Evolutionary conservation across 345 rosid species (phyloP).

Genomic region (Populus deltoides): DNA sequence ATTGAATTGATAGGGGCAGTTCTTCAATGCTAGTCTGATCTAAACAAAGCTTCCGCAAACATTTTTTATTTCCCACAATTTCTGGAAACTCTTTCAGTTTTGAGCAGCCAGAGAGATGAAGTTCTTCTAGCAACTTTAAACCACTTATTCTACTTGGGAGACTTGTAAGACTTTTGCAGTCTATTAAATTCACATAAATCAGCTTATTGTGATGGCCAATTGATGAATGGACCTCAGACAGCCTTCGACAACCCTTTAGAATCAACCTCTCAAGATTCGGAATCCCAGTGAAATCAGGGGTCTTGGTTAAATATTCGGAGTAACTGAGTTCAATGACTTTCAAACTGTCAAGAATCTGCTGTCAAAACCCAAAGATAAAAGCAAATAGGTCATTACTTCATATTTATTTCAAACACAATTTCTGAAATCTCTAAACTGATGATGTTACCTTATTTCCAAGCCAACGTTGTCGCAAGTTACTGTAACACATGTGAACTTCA

Average conservation of each 20-base stretch:
- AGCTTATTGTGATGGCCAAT: background rate
- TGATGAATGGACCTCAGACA: background rate
- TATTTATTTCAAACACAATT: background rate
- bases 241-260: background rate
- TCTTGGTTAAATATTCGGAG: background rate
- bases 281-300: background rate
- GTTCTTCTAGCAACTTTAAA: background rate
- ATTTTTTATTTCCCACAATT: background rate
- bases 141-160: background rate
- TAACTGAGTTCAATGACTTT: background rate
- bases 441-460: conserved; percentile 1
- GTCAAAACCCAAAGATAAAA: background rate
- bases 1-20: conserved; percentile 19
- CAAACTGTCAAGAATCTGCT: background rate
- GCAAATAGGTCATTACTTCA: background rate
- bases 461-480: background rate
- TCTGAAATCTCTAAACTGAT: background rate
- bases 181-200: background rate
- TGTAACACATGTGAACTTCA: background rate
- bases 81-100: conserved; percentile 10
- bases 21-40: no score
- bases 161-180: background rate
- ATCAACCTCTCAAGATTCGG: background rate
- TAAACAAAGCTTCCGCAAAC: no score
- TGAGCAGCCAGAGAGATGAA: conserved; percentile 3